A percentile compares a stretch with the other conserved stretches of the same genome.
phyloP scores from a whole-genome alignment of 441 rosid species.

The Adansonia grandidieri region DNA sequence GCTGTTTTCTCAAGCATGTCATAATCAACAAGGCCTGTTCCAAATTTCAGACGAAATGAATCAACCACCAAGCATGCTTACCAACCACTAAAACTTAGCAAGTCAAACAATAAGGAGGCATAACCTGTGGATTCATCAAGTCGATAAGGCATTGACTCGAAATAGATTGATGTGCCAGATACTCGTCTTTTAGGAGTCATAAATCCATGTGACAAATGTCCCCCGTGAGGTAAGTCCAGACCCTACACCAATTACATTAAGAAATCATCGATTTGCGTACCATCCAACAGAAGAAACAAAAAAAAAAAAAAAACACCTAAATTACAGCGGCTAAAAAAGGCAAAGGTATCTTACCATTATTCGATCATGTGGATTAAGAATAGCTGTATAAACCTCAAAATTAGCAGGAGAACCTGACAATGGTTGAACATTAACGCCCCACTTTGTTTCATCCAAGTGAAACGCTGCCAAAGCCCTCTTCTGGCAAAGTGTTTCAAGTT shows the following conservation, averaged over 20 bases:
- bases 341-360: slow-evolving; percentile 60
- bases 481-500: slow-evolving; percentile 87
- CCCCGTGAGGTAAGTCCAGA: slow-evolving; percentile 92
- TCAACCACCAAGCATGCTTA: slow-evolving; percentile 19
- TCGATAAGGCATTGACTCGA: slow-evolving; percentile 93
- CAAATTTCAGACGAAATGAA: slow-evolving; percentile 25
- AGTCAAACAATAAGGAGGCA: slow-evolving; percentile 26
- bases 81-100: slow-evolving; percentile 1
- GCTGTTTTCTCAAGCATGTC: slow-evolving; percentile 94
- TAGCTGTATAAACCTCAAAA: slow-evolving; percentile 87
- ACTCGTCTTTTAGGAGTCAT: slow-evolving; percentile 92
- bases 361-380: slow-evolving; percentile 83
- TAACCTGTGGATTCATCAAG: slow-evolving; percentile 88
- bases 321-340: neutral
- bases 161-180: slow-evolving; percentile 90
- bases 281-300: neutral
- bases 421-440: slow-evolving; percentile 97
- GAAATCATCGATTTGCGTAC: slow-evolving; percentile 5
- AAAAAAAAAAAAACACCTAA: neutral
- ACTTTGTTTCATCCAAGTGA: slow-evolving; percentile 65
- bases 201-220: slow-evolving; percentile 96
- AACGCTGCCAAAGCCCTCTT: slow-evolving; percentile 78
- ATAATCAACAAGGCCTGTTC: slow-evolving; percentile 78
- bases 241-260: slow-evolving; percentile 47
- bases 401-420: slow-evolving; percentile 97